Evolutionary conservation across 2,329 filamentous ascomycete species (phyloP), one percentile per base, ranked within the genome.

Genomic region (Drechslerella dactyloides): DNA sequence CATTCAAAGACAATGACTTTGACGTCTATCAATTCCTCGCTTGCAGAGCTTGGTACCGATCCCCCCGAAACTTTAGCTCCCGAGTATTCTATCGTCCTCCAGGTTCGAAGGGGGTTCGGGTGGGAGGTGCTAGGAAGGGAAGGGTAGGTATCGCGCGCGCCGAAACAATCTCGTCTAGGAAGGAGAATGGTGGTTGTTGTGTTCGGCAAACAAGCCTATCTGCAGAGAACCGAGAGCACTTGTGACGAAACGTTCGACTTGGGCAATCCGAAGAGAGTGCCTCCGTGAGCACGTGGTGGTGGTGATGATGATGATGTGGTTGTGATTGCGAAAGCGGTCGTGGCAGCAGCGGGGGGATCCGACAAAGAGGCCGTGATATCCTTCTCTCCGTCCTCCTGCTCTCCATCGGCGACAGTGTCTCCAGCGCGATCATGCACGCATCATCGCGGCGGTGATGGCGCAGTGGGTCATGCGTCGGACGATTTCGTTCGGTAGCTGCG

Each of bases 111-210:
- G 33, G 19, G 33, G 35, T 30, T 50, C 35, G 51, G 44, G 50
- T 37, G 46, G 52, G 44, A 37, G 44, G 15, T 37, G 11, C 19
- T n/a, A 48, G 13, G 55, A 42, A 37, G 40, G 24, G 8, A 15
- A 46, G 48, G 37, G 48, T 50, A 55, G 54, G 48, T 70, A 62
- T 56, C 66, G 59, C 66, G 66, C 58, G 58, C 66, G 66, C 59
- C 66, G 66, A 64, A 37, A 24, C 23, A 57, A 48, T 65, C 68
- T 65, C 33, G 55, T 56, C 68, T 72, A 72, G 68, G 68, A 72
- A 72, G 68, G 68, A 72, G 68, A 72, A 72, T 65, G n/a, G 68
- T 72, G 55, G 48, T 64, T 63, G 46, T 50, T 63, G 46, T 42
- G 54, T 64, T 72, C 60, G 60, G 60, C 52, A 72, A 72, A 61